Evolutionary conservation across 208 protist genomes (phyloP), one percentile per base, ranked within the genome.

Genomic region (Trypanosoma theileri): DNA sequence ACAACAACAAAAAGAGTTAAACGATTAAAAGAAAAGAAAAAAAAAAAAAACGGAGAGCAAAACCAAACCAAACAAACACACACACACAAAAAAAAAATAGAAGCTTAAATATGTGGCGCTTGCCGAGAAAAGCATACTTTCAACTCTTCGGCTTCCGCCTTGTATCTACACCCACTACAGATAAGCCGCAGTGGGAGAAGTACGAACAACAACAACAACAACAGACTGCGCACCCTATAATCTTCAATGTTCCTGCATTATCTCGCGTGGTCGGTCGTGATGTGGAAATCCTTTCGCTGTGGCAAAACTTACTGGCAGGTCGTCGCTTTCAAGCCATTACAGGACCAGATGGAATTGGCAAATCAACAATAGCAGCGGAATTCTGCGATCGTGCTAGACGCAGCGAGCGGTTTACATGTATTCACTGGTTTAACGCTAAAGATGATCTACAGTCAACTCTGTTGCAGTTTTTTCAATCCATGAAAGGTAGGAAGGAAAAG

Each of bases 291-390:
- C 72, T 86, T 45, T 69, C 71, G 11, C 75, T 96, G 19, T 96
- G 91, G 88, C 91, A 96, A 61, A 87, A 86, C 63, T 57, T 94
- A n/a, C 80, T 96, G 14, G 12, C 73, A 0, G 86, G 88, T 1
- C 80, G 80, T 1, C 88, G 77, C 28, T 58, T 75, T n/a, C 91
- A 96, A 64, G 68, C 82, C n/a, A 67, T 96, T 11, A 50, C 62
- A 17, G 91, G 88, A 22, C 78, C 86, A 46, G 88, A 96, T 42
- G 91, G 91, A 46, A 81, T 96, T 51, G 91, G 91, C 26, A 96
- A 96, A 71, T 94, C 91, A 0, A 85, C 88, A 0, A 45, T 96
- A n/a, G 88, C 86, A 1, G 88, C 85, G 0, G 88, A 92, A 69
- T 94, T 96, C 51, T 92, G 86, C 59, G 85, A 93, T 28, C 69